Conservation (phyloP, 495 filamentous ascomycete species). For the Trichoderma gamsii region DNA sequence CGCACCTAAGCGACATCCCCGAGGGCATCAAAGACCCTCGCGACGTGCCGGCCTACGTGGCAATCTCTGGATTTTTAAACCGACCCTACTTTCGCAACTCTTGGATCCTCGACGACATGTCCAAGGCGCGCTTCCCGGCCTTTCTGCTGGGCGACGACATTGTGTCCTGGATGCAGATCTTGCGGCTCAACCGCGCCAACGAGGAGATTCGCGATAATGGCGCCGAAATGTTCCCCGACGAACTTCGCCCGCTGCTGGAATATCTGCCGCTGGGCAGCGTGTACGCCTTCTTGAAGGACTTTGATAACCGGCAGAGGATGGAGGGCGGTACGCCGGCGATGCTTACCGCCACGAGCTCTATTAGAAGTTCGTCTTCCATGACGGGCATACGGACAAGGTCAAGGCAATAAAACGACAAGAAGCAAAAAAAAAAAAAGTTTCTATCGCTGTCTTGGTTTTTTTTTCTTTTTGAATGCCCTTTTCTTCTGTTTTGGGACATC, state of each 20-base stretch:
- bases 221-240: constrained; percentile 17
- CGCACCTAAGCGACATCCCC: constrained; percentile 16
- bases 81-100: constrained; percentile 16
- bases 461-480: not conserved
- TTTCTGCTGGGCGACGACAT: constrained; percentile 19
- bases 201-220: constrained; percentile 15
- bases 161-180: constrained; percentile 15
- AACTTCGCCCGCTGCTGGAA: constrained; percentile 15
- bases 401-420: not conserved
- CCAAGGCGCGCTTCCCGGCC: constrained; percentile 17
- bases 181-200: constrained; percentile 17
- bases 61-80: constrained; percentile 15
- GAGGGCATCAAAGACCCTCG: constrained; percentile 17
- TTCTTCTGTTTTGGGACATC: not conserved
- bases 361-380: not conserved
- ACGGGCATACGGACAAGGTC: not conserved
- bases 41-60: constrained; percentile 11
- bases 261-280: constrained; percentile 17
- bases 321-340: not conserved
- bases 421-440: not conserved
- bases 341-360: constrained; percentile 4
- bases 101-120: constrained; percentile 19
- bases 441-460: not conserved
- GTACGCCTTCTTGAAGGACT: constrained; percentile 17
- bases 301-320: constrained; percentile 15